Percentiles rank a stretch among this genome's conserved stretches.
phyloP scores from a whole-genome alignment of 2,329 filamentous ascomycete species.

The Fusarium praegraminearum region DNA sequence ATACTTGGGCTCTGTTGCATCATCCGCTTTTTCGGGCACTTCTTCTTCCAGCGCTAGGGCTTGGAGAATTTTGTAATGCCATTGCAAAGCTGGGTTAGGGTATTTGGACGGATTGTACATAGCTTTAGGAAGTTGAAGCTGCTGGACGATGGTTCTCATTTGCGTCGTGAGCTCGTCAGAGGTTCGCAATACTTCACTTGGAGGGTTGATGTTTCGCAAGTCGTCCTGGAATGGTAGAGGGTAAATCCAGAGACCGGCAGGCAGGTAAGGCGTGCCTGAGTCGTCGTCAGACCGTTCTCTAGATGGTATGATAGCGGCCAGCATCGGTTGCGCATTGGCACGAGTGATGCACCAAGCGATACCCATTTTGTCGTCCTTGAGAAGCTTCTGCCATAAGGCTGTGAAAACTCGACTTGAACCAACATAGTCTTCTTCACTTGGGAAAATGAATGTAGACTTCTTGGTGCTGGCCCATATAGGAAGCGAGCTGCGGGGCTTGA shows the following conservation, averaged over 20 bases:
- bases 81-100: constrained; percentile 92
- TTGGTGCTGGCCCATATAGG: constrained; percentile 87
- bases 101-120: constrained; percentile 88
- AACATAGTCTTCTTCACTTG: constrained; percentile 88
- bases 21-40: constrained; percentile 76
- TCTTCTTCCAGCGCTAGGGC: constrained; percentile 93
- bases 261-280: constrained; percentile 75
- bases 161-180: constrained; percentile 80
- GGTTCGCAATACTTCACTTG: constrained; percentile 63
- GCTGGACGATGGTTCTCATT: constrained; percentile 86
- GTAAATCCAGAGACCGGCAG: constrained; percentile 88
- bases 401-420: constrained; percentile 95
- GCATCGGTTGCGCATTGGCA: constrained; percentile 79
- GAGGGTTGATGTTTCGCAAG: constrained; percentile 78
- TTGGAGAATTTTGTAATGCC: constrained; percentile 96
- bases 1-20: constrained; percentile 86
- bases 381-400: constrained; percentile 87
- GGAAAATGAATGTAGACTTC: constrained; percentile 93
- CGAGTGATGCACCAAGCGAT: constrained; percentile 92
- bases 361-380: constrained; percentile 82
- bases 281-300: constrained; percentile 72
- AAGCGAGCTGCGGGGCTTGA: constrained; percentile 82
- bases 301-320: constrained; percentile 86
- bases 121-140: constrained; percentile 87
- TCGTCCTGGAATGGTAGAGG: constrained; percentile 92